These are phyloP conservation scores for Stylonectria norvegica DNA, from an alignment of 2,329 filamentous ascomycete genomes.

Conservation along the genomic window DNA sequence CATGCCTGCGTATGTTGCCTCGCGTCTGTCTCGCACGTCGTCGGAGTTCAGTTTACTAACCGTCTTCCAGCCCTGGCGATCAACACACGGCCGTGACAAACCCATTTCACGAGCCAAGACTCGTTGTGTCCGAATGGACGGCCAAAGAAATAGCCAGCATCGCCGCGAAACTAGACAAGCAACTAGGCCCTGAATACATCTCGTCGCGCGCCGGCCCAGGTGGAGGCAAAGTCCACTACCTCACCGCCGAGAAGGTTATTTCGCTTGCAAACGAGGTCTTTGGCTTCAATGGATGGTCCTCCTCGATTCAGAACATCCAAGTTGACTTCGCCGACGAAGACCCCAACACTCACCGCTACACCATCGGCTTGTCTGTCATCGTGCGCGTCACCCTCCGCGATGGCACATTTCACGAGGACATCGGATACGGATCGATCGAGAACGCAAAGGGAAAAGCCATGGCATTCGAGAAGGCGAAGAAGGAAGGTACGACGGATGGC, in stretches of 20 bases:
- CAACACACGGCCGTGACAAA: constrained; percentile 62
- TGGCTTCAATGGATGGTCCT: constrained; percentile 97
- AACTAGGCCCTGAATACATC: constrained; percentile 93
- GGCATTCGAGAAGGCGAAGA: constrained; percentile 98
- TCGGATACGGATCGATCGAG: constrained; percentile 94
- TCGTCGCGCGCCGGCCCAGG: constrained; percentile 80
- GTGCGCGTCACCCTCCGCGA: constrained; percentile 86
- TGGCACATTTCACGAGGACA: constrained; percentile 96
- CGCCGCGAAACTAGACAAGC: constrained; percentile 81
- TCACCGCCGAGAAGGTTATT: constrained; percentile 96
- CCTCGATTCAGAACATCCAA: constrained; percentile 88
- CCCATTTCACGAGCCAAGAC: constrained; percentile 73
- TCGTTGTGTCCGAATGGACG: constrained; percentile 74
- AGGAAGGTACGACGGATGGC: constrained; percentile 93
- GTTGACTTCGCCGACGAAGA: constrained; percentile 95
- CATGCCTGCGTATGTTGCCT: constrained; percentile 44
- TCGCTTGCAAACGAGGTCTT: constrained; percentile 92
- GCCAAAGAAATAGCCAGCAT: constrained; percentile 88
- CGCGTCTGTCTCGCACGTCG: constrained; percentile 10
- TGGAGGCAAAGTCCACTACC: constrained; percentile 85
- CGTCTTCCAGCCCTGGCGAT: constrained; percentile 58
- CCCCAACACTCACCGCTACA: constrained; percentile 72
- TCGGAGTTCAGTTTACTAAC: constrained; percentile 14
- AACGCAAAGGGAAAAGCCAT: constrained; percentile 94
- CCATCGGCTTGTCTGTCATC: constrained; percentile 82